These are phyloP conservation scores for Stenocarpella maydis DNA, from an alignment of 2,329 filamentous ascomycete genomes.

Conservation along the genomic window DNA sequence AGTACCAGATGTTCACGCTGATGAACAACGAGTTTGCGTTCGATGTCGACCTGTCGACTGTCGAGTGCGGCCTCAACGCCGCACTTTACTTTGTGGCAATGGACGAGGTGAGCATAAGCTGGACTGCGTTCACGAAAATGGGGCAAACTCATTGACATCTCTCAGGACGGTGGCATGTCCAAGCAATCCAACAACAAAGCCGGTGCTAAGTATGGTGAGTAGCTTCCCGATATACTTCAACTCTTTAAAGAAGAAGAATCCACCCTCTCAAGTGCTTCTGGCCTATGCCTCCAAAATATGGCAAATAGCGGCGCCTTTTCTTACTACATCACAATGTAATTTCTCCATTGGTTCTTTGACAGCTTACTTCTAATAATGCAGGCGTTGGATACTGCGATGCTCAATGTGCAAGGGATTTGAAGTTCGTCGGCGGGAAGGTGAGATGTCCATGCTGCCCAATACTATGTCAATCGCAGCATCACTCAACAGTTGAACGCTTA, in stretches of 20 bases:
- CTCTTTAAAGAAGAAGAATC: too few species aligned
- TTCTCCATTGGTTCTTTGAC: too few species aligned
- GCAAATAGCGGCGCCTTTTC: too few species aligned
- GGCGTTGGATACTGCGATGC: constrained; percentile 61
- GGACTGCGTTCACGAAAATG: not conserved
- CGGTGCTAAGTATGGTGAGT: constrained; percentile 58
- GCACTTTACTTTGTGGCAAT: constrained; percentile 68
- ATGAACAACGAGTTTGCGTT: constrained; percentile 27
- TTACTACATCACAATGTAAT: too few species aligned
- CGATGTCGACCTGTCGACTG: constrained; percentile 24
- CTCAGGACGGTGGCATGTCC: constrained; percentile 51
- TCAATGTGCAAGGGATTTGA: constrained; percentile 56
- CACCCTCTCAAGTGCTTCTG: too few species aligned
- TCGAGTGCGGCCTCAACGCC: constrained; percentile 68
- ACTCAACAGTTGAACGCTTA: constrained; percentile 35
- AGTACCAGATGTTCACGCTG: constrained; percentile 56
- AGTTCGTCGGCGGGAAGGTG: constrained; percentile 56
- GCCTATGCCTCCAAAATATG: too few species aligned
- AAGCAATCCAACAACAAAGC: constrained; percentile 54
- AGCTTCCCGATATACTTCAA: too few species aligned
- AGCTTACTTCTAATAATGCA: too few species aligned
- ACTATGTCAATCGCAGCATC: not conserved
- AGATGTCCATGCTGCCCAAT: not conserved
- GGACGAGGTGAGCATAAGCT: constrained; percentile 45
- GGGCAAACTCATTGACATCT: not conserved